A percentile compares a stretch with the other conserved stretches of the same genome.
Evolutionary conservation across 2,329 filamentous ascomycete species (phyloP).

Genomic region (Fusarium pininemorale): DNA sequence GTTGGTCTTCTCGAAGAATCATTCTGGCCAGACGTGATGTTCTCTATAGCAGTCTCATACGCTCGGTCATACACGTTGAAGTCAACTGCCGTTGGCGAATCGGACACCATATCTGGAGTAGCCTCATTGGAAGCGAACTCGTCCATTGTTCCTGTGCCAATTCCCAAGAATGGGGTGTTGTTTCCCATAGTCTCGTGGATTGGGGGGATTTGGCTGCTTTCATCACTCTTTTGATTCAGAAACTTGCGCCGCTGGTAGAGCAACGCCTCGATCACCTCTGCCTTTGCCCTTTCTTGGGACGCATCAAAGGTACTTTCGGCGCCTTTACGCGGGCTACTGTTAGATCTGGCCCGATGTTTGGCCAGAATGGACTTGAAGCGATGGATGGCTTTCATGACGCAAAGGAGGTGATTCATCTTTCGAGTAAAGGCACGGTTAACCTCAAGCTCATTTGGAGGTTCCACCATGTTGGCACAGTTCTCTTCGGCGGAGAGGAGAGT

Average conservation of each 20-base stretch:
- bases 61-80: constrained; percentile 90
- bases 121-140: constrained; percentile 53
- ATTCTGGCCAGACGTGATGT: constrained; percentile 63
- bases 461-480: constrained; percentile 83
- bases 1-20: constrained; percentile 51
- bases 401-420: constrained; percentile 86
- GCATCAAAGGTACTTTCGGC: constrained; percentile 29
- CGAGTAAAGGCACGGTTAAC: constrained; percentile 89
- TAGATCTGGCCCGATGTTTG: constrained; percentile 32
- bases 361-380: constrained; percentile 83
- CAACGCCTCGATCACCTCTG: constrained; percentile 60
- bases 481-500: constrained; percentile 82
- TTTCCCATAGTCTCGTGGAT: constrained; percentile 70
- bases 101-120: constrained; percentile 70
- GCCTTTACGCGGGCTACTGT: constrained; percentile 11
- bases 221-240: constrained; percentile 39
- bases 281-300: constrained; percentile 49
- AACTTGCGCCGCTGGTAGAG: constrained; percentile 58
- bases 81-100: constrained; percentile 85
- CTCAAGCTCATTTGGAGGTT: constrained; percentile 88
- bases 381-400: constrained; percentile 90
- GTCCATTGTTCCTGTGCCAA: constrained; percentile 72
- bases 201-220: constrained; percentile 59
- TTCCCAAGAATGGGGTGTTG: constrained; percentile 74
- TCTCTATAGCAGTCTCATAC: constrained; percentile 79